Percentiles rank a stretch among this genome's conserved stretches.
phyloP scores from a whole-genome alignment of 192 early-diverging fungal genomes.

The Gonapodya prolifera region DNA sequence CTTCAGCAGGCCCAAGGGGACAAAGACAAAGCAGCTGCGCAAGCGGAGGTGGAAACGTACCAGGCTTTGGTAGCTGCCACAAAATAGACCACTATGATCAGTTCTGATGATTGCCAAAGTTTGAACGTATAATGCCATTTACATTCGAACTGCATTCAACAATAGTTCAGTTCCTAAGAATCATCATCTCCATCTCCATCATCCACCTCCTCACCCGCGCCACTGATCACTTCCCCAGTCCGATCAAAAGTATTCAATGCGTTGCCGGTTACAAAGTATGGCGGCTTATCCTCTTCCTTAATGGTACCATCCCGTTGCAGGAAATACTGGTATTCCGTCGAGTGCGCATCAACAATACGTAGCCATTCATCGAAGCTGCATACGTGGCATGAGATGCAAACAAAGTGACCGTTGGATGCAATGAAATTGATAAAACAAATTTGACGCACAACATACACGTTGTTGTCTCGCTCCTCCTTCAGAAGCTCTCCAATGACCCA shows the following conservation, averaged over 20 bases:
- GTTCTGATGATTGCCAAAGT: too few relatives aligned
- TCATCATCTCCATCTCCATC: conserved; percentile 10
- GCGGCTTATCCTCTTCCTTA: conserved; percentile 26
- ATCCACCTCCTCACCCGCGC: conserved; percentile 13
- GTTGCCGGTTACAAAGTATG: conserved; percentile 4
- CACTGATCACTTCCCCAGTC: conserved; percentile 6
- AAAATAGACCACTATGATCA: conserved; percentile 3
- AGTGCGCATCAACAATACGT: conserved; percentile 38
- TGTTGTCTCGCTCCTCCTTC: conserved; percentile 54
- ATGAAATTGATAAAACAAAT: too few relatives aligned
- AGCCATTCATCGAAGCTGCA: conserved; percentile 51
- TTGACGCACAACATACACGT: conserved; percentile 30
- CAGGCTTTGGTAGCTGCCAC: conserved; percentile 69
- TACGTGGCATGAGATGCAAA: not conserved
- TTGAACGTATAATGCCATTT: too few relatives aligned
- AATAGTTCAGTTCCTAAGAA: not conserved
- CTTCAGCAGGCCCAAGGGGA: conserved; percentile 43
- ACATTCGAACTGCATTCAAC: not conserved
- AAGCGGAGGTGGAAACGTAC: conserved; percentile 77
- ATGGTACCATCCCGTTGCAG: conserved; percentile 47
- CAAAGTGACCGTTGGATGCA: conserved; percentile 4
- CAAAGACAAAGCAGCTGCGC: conserved; percentile 65
- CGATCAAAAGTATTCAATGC: not conserved
- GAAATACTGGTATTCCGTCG: conserved; percentile 41
- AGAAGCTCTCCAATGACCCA: conserved; percentile 75